phyloP scores from a whole-genome alignment of 192 early-diverging fungal species.

The Kickxella alabastrina region DNA sequence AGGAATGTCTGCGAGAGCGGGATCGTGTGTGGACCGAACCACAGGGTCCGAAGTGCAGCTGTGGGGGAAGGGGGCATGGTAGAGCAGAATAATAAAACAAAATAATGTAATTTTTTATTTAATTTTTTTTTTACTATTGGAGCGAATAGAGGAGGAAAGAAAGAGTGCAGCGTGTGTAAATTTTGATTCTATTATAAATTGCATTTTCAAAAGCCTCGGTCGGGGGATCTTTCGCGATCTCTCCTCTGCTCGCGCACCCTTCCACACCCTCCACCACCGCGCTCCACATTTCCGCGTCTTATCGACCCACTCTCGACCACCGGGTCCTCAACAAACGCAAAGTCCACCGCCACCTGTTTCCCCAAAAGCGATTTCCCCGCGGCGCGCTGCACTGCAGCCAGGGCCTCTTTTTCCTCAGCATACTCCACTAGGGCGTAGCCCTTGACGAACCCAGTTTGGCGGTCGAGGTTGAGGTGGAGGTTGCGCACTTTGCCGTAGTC shows the following conservation, averaged over 20 bases:
- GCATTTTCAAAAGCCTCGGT: too few relatives aligned
- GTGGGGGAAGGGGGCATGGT: too few relatives aligned
- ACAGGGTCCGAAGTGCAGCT: slow-evolving; percentile 7
- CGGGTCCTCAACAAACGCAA: slow-evolving; percentile 73
- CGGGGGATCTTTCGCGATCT: too few relatives aligned
- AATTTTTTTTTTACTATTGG: too few relatives aligned
- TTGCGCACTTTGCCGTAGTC: slow-evolving; percentile 91
- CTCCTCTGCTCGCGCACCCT: slow-evolving; percentile 7
- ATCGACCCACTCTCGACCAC: background rate
- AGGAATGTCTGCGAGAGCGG: slow-evolving; percentile 72
- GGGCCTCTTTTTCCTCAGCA: slow-evolving; percentile 72
- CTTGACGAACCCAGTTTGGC: slow-evolving; percentile 94
- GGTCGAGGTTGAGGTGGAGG: slow-evolving; percentile 88
- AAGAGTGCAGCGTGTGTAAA: too few relatives aligned
- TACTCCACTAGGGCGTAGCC: slow-evolving; percentile 94
- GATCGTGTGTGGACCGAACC: slow-evolving; percentile 75
- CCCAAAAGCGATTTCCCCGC: slow-evolving; percentile 75
- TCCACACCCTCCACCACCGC: background rate
- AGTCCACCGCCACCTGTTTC: slow-evolving; percentile 70
- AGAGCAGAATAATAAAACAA: too few relatives aligned
- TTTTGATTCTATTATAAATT: too few relatives aligned
- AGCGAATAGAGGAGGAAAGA: too few relatives aligned
- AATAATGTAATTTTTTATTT: too few relatives aligned
- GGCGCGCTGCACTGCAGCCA: slow-evolving; percentile 67
- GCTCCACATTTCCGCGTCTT: too few relatives aligned